Evolutionary conservation across 805 yeast species (phyloP), one percentile per base, ranked within the genome.

Genomic region (Kluyveromyces dobzhanskii): DNA sequence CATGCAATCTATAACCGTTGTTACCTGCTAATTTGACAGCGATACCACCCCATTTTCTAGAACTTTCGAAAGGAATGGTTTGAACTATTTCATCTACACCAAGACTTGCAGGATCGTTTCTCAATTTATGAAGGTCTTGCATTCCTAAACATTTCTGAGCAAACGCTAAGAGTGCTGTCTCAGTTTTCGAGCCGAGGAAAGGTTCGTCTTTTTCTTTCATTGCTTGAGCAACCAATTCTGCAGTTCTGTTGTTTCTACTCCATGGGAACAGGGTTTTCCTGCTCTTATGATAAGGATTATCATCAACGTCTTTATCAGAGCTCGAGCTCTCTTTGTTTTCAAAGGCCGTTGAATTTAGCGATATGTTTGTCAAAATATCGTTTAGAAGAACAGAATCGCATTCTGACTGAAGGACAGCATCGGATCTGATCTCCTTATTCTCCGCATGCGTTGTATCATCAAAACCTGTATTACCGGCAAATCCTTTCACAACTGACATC

Each of bases 101-200:
- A 12, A 67, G 43, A 4, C 48, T 35, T 9, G 43, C 36, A 4
- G 62, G 52, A 38, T 65, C 47, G 17, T 51, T 45, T 43, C 80
- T 67, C 45, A 75, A 58, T 1, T 56, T 49, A 14, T 75, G 76
- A 31, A 88, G 66, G 13, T 64, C 55, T 28, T 67, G 65, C 43
- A 73, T 57, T 18, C 70, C 70, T 44, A 86, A 68, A 32, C 71
- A 67, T 32, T 71, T 67, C 30, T 71, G 67, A 2, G 92, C 90
- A 44, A 86, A 65, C 11, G 76, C 66, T 29, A 92, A 67, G 41
- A 92, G 61, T 0, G 98, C 97, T 25, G 88, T 78, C 61, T 92
- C 99, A 3, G 98, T 94, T 60, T 92, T 92, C 42, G 94, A 85
- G 5, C 99, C 99, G 35, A 87, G 66, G 52, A 73, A 87, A 2